Evolutionary conservation across 2,329 filamentous ascomycete genomes (phyloP).

Genomic region (Neoarthrinium moseri): DNA sequence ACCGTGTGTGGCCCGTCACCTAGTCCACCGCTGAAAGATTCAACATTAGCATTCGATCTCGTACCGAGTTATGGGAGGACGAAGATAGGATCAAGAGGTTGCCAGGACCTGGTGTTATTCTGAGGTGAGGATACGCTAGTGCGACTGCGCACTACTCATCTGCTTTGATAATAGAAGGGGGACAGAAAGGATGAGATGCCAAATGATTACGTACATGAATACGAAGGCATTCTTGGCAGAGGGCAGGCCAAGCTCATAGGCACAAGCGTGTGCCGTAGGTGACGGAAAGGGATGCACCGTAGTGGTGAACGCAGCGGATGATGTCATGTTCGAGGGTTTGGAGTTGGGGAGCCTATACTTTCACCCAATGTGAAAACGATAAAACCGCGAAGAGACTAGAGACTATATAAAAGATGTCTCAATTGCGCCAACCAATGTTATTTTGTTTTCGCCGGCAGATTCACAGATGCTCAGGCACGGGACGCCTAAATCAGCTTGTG

Average conservation of each 20-base stretch:
- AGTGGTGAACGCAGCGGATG: constrained; percentile 35
- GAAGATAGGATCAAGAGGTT: neutral
- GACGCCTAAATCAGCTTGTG: too few relatives aligned
- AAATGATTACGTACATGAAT: constrained; percentile 47
- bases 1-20: constrained; percentile 68
- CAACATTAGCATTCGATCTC: neutral
- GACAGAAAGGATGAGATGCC: neutral
- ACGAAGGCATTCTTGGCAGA: constrained; percentile 58
- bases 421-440: too few relatives aligned
- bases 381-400: too few relatives aligned
- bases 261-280: constrained; percentile 36
- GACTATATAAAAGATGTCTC: too few relatives aligned
- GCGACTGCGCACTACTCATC: too few relatives aligned
- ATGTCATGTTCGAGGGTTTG: neutral
- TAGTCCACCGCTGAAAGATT: constrained; percentile 54
- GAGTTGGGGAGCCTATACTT: too few relatives aligned
- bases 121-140: too few relatives aligned
- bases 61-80: neutral
- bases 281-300: constrained; percentile 46
- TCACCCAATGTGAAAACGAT: too few relatives aligned
- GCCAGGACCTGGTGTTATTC: too few relatives aligned
- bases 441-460: too few relatives aligned
- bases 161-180: too few relatives aligned
- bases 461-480: too few relatives aligned
- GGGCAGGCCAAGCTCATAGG: constrained; percentile 45